Base-by-base conservation (phyloP, 2,329 filamentous ascomycete species). In the Aspergillus brasiliensis region DNA sequence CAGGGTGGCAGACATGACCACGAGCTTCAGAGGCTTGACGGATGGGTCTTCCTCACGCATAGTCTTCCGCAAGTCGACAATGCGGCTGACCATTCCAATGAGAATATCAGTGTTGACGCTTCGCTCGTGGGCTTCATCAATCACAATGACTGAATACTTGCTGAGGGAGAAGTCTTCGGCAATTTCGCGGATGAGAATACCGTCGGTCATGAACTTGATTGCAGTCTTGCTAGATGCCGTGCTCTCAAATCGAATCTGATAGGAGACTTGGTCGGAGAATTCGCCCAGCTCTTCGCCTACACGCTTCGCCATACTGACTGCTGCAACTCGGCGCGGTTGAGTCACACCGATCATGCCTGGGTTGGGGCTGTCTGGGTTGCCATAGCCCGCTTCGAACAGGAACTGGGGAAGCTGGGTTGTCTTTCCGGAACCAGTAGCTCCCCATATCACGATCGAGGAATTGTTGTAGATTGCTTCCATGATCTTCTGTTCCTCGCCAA, bases 161-260 rank as follows among this genome's bases (percentile, higher is more conserved):
- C 84, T 86, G 47, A 99, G 79, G 0, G 91, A 84, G 70, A 98
- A 92, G 72, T 99, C 95, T 65, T 95, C 88, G 0, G 91, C 88
- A 56, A 97, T 89, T 76, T 99, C 95, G 58, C 95, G 88, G 8
- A 99, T 84, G 61, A 99, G 81, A 27, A 99, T 92, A 83, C 95
- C 95, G 75, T 99, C 95, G 0, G 95, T 99, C 93, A 99, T 97
- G 78, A 98, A 99, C 75, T 99, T 99, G 74, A 99, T 86, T 5
- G 91, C 90, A 0, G 95, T 99, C 55, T 92, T 89, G 27, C 87
- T 82, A 51, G 88, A 86, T 1, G 90, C 88, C 0, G 88, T 94
- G 52, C 90, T 92, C 72, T 99, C 95, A 66, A 98, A 99, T 23
- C 96, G 90, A 68, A 99, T 97, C 74, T 93, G 95, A 74, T 98